Percentiles rank a stretch among this genome's conserved stretches.
phyloP scores from a whole-genome alignment of 768 basidiomycete genomes.

The Serendipita vermifera region DNA sequence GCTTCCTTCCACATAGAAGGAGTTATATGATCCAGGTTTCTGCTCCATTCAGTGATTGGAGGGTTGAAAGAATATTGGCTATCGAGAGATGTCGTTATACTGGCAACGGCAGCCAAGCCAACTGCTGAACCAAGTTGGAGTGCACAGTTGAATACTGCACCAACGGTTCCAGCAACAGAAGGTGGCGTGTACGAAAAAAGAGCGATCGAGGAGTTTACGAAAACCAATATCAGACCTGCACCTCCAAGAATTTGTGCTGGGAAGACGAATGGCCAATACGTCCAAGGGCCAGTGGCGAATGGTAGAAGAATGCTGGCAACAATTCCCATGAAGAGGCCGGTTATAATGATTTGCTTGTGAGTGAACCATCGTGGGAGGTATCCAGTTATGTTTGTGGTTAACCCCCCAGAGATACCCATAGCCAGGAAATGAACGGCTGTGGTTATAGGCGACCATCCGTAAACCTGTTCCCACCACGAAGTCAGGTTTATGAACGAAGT shows the following conservation, averaged over 20 bases:
- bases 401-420: constrained; percentile 28
- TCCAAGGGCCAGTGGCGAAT: constrained; percentile 23
- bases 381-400: constrained; percentile 28
- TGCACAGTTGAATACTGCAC: constrained; percentile 42
- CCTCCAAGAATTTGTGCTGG: constrained; percentile 39
- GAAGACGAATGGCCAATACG: constrained; percentile 36
- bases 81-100: constrained; percentile 34
- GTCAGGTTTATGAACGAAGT: background rate
- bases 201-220: constrained; percentile 36
- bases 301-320: constrained; percentile 31
- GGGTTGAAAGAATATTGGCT: too few species aligned
- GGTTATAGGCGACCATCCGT: constrained; percentile 13
- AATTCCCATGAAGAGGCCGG: constrained; percentile 28
- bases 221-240: constrained; percentile 33
- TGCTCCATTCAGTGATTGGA: too few species aligned
- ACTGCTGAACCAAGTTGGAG: constrained; percentile 41
- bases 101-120: constrained; percentile 35
- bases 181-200: constrained; percentile 36
- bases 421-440: constrained; percentile 14
- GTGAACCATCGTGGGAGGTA: constrained; percentile 22
- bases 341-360: constrained; percentile 34
- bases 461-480: constrained; percentile 5
- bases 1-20: too few species aligned
- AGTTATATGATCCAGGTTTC: too few species aligned
- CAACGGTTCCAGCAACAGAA: constrained; percentile 38